phyloP scores from a whole-genome alignment of 2,329 filamentous ascomycete species.

The Paracoccidioides lutzii region DNA sequence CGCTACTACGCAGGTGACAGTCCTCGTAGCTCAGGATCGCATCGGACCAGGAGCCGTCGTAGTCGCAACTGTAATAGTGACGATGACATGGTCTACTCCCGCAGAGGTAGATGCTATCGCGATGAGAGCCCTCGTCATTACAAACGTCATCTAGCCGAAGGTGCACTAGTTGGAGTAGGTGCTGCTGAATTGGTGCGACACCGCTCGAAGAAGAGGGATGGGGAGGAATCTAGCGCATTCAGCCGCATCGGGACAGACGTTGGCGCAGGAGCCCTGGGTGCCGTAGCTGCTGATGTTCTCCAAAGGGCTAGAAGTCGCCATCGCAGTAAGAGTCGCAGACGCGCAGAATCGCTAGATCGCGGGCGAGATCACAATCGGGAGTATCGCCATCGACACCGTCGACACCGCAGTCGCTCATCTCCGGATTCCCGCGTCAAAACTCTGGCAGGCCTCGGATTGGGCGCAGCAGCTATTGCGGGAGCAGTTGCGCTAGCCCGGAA shows the following conservation, averaged over 20 bases:
- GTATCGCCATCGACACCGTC: slow-evolving; percentile 20
- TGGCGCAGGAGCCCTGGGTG: slow-evolving; percentile 49
- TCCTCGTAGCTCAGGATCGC: slow-evolving; percentile 41
- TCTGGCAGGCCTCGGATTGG: slow-evolving; percentile 39
- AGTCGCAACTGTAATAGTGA: slow-evolving; percentile 43
- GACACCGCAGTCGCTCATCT: slow-evolving; percentile 27
- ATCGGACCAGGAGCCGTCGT: slow-evolving; percentile 29
- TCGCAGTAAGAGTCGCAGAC: slow-evolving; percentile 34
- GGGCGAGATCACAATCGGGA: slow-evolving; percentile 24
- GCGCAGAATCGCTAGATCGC: slow-evolving; percentile 30
- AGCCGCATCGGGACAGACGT: slow-evolving; percentile 39
- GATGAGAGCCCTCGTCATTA: slow-evolving; percentile 39
- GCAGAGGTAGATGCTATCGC: slow-evolving; percentile 35
- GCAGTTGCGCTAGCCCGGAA: slow-evolving; percentile 46
- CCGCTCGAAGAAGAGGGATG: slow-evolving; percentile 42
- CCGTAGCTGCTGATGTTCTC: slow-evolving; percentile 47
- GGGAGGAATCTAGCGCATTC: slow-evolving; percentile 40
- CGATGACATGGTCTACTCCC: slow-evolving; percentile 49
- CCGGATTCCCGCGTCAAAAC: slow-evolving; percentile 40
- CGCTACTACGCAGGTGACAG: slow-evolving; percentile 36
- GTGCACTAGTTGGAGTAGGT: slow-evolving; percentile 47
- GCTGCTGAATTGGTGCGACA: slow-evolving; percentile 48
- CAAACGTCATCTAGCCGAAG: slow-evolving; percentile 48
- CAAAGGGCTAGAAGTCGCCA: slow-evolving; percentile 38
- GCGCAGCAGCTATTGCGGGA: slow-evolving; percentile 47